Base-by-base conservation (phyloP, 345 rosid species). In the Diplotaxis tenuifolia region DNA sequence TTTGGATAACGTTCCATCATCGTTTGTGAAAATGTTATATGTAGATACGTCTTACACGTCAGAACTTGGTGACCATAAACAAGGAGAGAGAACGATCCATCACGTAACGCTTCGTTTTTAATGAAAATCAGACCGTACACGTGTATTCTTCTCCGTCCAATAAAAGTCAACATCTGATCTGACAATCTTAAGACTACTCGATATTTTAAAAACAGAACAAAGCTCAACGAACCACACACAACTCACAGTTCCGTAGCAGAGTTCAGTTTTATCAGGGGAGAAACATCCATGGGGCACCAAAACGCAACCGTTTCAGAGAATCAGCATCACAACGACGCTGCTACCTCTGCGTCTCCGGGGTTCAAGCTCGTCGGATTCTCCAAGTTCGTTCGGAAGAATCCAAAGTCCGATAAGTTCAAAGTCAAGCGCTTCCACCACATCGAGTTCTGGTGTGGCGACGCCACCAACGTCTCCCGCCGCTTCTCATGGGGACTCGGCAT, bases 401-500 rank as follows among this genome's bases (percentile, higher is more conserved):
- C 94, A 5, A 82, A 82, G 32, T 91, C 97, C 19, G 97, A 93
- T 34, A 87, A 86, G 14, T 91, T 93, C 79, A 67, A 52, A 20
- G 90, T 91, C 10, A 85, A 77, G 38, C 82, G 89, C 2, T 93
- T 93, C 83, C 97, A 93, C 83, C 97, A 93, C 71, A 70, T 93
- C 27, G 98, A 91, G 75, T 91, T 91, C 85, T 93, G 98, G 97
- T 91, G 90, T 82, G 58, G 78, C 68, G 97, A 93, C 60, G 94
- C 98, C 60, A 86, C 95, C 76, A 93, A 93, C 78, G 56, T 83
- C 58, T 74, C 94, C 5, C 89, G 89, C 36, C 95, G 97, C 32
- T 93, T 93, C 85, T 86, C 96, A 0, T 93, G 96, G 96, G 98
- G 92, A 2, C 90, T 94, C 25, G 98, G 97, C 27, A 91, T 91